Base-by-base conservation (phyloP, 441 rosid genomes). In the Francoa sonchifolia region DNA sequence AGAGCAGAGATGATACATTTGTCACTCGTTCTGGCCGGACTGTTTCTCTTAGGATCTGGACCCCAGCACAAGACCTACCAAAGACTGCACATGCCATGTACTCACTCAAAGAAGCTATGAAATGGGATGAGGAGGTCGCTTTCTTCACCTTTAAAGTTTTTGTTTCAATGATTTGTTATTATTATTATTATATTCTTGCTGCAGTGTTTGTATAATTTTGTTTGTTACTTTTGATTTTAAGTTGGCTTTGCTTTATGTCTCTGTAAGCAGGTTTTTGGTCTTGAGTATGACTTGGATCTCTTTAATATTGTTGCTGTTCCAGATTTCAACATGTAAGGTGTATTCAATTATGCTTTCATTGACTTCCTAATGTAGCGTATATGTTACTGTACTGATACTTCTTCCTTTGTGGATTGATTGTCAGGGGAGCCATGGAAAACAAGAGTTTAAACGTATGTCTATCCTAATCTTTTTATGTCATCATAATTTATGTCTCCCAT, bases 361-460 rank as follows among this genome's bases (percentile, higher is more conserved):
- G n/a, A n/a, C n/a, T n/a, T n/a, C n/a, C n/a, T n/a, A n/a, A n/a
- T n/a, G n/a, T n/a, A n/a, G n/a, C n/a, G n/a, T n/a, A n/a, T n/a
- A n/a, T n/a, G n/a, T n/a, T n/a, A n/a, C n/a, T n/a, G n/a, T n/a
- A 11, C 30, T 14, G 42, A 28, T 44, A 32, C 35, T 3, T 26
- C 19, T 28, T 21, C 11, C n/a, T 34, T 49, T 31, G 14, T 39
- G 41, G 9, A 28, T 48, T 61, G 13, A 42, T 71, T 66, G 33
- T 37, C 71, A 86, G 99, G 95, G 99, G 99, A 67, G 99, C 99
- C 54, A 90, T 80, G 99, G 96, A 90, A 63, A 90, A 86, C 72
- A 90, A 90, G 73, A 86, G 99, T 76, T 65, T 90, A 58, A 90
- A 90, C 66, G 99, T 86, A 71, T 48, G 52, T 19, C 47, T 44